Percentiles rank a stretch among this genome's conserved stretches.
Evolutionary conservation across 2,329 filamentous ascomycete species (phyloP).

Genomic region (Chrysosphaeria jannelii): DNA sequence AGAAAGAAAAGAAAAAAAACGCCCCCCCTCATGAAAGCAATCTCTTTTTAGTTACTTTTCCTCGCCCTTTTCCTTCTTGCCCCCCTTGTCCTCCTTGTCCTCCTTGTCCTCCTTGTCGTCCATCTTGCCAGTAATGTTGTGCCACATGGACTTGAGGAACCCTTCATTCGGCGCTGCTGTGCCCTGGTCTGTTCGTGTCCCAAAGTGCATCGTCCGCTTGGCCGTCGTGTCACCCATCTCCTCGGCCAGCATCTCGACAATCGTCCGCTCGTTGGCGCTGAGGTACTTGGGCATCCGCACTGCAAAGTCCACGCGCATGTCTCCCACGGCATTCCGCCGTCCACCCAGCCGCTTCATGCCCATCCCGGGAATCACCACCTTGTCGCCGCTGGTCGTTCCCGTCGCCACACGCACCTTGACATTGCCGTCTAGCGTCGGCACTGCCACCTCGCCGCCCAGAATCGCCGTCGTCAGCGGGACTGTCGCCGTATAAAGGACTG

Average conservation of each 20-base stretch:
- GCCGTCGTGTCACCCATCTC: slow-evolving; percentile 85
- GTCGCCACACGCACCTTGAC: slow-evolving; percentile 78
- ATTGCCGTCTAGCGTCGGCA: slow-evolving; percentile 73
- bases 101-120: slow-evolving; percentile 5
- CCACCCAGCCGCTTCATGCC: slow-evolving; percentile 73
- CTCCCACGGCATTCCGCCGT: slow-evolving; percentile 38
- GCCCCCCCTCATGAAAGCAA: background rate
- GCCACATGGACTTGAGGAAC: slow-evolving; percentile 81
- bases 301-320: slow-evolving; percentile 81
- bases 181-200: slow-evolving; percentile 10
- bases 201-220: slow-evolving; percentile 72
- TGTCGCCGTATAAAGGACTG: slow-evolving; percentile 74
- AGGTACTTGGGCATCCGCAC: slow-evolving; percentile 89
- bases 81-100: slow-evolving; percentile 2
- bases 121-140: slow-evolving; percentile 33
- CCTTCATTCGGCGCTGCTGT: slow-evolving; percentile 35
- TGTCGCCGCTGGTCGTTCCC: slow-evolving; percentile 77
- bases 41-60: slow-evolving; percentile 5
- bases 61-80: slow-evolving; percentile 5
- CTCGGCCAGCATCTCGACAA: slow-evolving; percentile 85
- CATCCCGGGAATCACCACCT: slow-evolving; percentile 64
- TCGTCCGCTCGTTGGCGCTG: slow-evolving; percentile 65
- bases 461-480: slow-evolving; percentile 82
- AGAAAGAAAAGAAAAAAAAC: background rate
- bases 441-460: slow-evolving; percentile 62